Conservation (phyloP, 2,329 filamentous ascomycete species). For the Cercospora zeina region DNA sequence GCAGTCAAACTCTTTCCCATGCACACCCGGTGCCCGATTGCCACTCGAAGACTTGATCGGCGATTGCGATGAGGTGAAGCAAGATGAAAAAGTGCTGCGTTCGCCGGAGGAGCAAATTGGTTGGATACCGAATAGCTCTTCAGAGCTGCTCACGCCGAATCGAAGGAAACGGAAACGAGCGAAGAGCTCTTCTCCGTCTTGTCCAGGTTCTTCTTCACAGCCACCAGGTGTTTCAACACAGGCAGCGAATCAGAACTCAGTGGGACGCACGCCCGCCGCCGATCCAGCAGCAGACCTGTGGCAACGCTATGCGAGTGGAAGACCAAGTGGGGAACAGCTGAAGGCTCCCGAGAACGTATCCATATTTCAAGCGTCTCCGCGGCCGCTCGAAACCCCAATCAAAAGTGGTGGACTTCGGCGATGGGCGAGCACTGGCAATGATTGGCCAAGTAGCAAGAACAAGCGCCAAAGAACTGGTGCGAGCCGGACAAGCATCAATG, state of each 20-base stretch:
- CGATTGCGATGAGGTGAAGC: slow-evolving; percentile 57
- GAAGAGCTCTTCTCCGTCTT: slow-evolving; percentile 48
- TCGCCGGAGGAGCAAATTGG: slow-evolving; percentile 63
- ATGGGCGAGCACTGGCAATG: slow-evolving; percentile 54
- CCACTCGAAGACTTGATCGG: slow-evolving; percentile 62
- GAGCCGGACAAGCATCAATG: slow-evolving; percentile 34
- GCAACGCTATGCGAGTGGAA: slow-evolving; percentile 46
- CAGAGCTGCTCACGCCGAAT: slow-evolving; percentile 45
- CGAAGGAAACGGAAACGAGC: slow-evolving; percentile 47
- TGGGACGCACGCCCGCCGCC: slow-evolving; percentile 45
- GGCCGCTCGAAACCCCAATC: slow-evolving; percentile 46
- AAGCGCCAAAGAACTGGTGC: slow-evolving; percentile 45
- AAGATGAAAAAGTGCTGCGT: slow-evolving; percentile 49
- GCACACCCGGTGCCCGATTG: slow-evolving; percentile 60
- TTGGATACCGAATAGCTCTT: slow-evolving; percentile 56
- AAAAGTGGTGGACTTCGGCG: slow-evolving; percentile 51
- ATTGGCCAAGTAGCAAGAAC: slow-evolving; percentile 46
- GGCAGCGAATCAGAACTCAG: slow-evolving; percentile 24
- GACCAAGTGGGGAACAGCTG: slow-evolving; percentile 42
- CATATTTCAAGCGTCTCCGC: slow-evolving; percentile 50
- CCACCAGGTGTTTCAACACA: slow-evolving; percentile 42
- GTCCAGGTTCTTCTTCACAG: slow-evolving; percentile 42
- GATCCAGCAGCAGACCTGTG: slow-evolving; percentile 52
- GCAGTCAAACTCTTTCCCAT: slow-evolving; percentile 49
- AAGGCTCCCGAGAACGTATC: slow-evolving; percentile 47